phyloP scores from a whole-genome alignment of 164 flowering plant species.

The Aristolochia californica region DNA sequence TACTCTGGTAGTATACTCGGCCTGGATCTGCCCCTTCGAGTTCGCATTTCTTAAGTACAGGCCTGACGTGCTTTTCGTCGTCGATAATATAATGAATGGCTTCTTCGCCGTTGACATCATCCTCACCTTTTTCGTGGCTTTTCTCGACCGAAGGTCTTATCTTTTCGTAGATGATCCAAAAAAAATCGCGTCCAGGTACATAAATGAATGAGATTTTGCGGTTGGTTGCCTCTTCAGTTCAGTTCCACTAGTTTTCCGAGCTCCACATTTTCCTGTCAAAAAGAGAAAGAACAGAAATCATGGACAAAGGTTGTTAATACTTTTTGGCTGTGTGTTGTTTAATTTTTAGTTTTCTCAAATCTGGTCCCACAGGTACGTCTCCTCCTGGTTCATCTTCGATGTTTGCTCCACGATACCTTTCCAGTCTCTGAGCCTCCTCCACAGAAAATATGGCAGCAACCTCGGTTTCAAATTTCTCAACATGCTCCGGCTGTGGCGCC shows the following conservation, averaged over 20 bases:
- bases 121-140: constrained; percentile 92
- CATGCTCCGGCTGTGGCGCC: constrained; percentile 97
- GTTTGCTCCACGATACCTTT: constrained; percentile 86
- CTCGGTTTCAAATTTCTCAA: constrained; percentile 58
- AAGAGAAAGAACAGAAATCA: too few species aligned
- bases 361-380: constrained; percentile 55
- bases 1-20: constrained; percentile 72
- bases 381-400: constrained; percentile 87
- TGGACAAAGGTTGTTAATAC: too few species aligned
- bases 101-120: constrained; percentile 86
- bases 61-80: constrained; percentile 46
- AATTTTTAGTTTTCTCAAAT: too few species aligned
- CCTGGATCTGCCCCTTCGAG: constrained; percentile 96
- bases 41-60: constrained; percentile 73
- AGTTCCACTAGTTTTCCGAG: not conserved
- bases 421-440: constrained; percentile 55
- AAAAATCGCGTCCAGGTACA: constrained; percentile 67
- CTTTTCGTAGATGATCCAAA: constrained; percentile 69
- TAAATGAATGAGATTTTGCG: too few species aligned
- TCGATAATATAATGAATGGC: constrained; percentile 71
- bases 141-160: constrained; percentile 56
- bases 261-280: too few species aligned
- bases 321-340: too few species aligned
- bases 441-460: constrained; percentile 38
- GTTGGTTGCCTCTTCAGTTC: constrained; percentile 7